phyloP scores from a whole-genome alignment of 441 rosid genomes.

The Croton laevigatus region DNA sequence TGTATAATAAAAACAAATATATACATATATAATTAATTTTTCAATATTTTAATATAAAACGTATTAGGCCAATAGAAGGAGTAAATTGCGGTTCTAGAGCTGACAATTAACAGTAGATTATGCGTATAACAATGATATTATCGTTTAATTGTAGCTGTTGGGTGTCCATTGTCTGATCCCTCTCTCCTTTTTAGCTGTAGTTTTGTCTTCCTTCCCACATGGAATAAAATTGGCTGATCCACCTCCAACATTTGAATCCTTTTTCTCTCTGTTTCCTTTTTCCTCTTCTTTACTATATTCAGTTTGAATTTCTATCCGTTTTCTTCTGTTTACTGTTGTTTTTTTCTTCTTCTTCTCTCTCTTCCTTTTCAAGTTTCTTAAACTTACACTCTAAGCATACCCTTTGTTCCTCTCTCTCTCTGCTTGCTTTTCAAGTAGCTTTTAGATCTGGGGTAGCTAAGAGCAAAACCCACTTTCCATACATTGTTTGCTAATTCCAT shows the following conservation, averaged over 20 bases:
- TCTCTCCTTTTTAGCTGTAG: background rate
- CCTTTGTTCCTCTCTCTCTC: background rate
- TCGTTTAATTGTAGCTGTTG: background rate
- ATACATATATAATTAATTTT: too few species aligned
- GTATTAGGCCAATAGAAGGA: too few species aligned
- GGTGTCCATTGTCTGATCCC: background rate
- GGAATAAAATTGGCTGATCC: conserved; percentile 5
- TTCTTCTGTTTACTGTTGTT: background rate
- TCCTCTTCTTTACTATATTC: conserved; percentile 5
- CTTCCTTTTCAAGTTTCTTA: conserved; percentile 40
- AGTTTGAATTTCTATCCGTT: background rate
- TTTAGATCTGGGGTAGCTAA: conserved; percentile 42
- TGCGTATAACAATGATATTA: background rate
- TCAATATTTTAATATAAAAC: too few species aligned
- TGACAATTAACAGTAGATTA: background rate
- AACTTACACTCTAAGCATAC: conserved; percentile 39
- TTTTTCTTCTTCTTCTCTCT: conserved; percentile 24
- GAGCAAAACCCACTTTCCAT: conserved; percentile 28
- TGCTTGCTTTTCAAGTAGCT: conserved; percentile 19
- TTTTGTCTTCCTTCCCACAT: background rate
- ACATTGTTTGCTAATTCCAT: conserved; percentile 26
- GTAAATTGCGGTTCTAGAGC: too few species aligned
- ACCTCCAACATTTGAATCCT: background rate
- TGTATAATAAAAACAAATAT: too few species aligned
- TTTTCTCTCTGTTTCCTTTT: background rate